Percentiles rank a stretch among this genome's conserved stretches.
Conservation (phyloP, 306 rosid genomes). For the Acmispon strigosus region DNA sequence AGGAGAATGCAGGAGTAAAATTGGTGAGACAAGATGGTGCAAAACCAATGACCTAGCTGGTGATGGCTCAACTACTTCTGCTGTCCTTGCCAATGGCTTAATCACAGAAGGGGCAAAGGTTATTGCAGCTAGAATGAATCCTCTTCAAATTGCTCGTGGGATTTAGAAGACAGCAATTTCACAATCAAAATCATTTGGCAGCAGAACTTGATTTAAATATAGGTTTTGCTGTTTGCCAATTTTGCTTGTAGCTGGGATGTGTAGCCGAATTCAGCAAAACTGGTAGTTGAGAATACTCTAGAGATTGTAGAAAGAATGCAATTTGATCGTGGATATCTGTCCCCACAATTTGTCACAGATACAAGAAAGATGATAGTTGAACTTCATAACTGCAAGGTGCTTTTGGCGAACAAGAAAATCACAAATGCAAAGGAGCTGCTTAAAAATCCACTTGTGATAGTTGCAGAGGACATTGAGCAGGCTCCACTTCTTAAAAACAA, state of each 20-base stretch:
- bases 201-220: conserved; percentile 7
- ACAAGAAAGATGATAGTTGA: conserved; percentile 63
- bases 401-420: conserved; percentile 74
- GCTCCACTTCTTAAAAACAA: conserved; percentile 90
- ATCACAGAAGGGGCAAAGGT: conserved; percentile 89
- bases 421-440: conserved; percentile 71
- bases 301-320: conserved; percentile 94
- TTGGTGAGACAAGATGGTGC: conserved; percentile 98
- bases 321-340: conserved; percentile 79
- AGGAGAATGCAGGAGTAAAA: conserved; percentile 92
- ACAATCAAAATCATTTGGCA: not conserved
- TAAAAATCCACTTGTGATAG: conserved; percentile 64
- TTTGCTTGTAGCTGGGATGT: too few species aligned
- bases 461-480: conserved; percentile 81
- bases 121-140: conserved; percentile 86
- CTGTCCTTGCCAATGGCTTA: conserved; percentile 86
- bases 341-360: conserved; percentile 77
- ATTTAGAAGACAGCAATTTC: conserved; percentile 69
- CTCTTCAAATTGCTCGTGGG: conserved; percentile 85
- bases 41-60: conserved; percentile 88
- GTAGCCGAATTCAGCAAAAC: conserved; percentile 20
- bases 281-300: conserved; percentile 46
- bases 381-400: conserved; percentile 86
- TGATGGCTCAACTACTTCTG: conserved; percentile 90
- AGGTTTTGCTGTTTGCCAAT: not conserved